Conservation (phyloP, 2,329 filamentous ascomycete genomes). For the Aspergillus vadensis region DNA sequence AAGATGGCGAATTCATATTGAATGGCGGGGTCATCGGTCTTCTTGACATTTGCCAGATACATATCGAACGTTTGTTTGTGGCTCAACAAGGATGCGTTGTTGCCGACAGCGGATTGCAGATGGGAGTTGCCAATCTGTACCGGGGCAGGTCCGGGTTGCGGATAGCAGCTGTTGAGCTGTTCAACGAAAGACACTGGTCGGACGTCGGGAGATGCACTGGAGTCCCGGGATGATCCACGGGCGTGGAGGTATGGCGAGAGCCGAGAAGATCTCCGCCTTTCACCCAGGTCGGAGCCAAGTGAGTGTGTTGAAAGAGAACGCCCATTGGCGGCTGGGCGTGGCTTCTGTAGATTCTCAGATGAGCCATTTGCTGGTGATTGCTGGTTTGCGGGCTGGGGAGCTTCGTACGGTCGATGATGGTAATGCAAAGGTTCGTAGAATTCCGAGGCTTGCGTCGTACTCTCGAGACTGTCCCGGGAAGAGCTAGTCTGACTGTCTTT, state of each 20-base stretch:
- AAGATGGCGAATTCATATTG: constrained; percentile 97
- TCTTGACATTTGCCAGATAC: constrained; percentile 96
- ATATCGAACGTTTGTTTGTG: constrained; percentile 94
- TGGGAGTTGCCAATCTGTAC: constrained; percentile 75
- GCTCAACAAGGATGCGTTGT: constrained; percentile 86
- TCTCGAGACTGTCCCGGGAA: constrained; percentile 42
- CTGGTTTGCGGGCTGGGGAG: constrained; percentile 28
- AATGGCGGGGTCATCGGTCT: constrained; percentile 84
- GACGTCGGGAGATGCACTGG: constrained; percentile 57
- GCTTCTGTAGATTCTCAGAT: constrained; percentile 52
- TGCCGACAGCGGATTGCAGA: constrained; percentile 76
- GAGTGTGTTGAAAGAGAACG: constrained; percentile 79
- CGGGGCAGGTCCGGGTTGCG: constrained; percentile 70
- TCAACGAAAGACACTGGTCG: constrained; percentile 64
- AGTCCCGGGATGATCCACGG: constrained; percentile 53
- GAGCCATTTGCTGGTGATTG: constrained; percentile 35
- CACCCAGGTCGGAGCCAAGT: constrained; percentile 67
- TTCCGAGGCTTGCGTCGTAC: constrained; percentile 35
- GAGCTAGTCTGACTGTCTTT: constrained; percentile 33
- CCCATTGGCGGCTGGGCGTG: constrained; percentile 61
- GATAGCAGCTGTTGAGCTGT: constrained; percentile 70
- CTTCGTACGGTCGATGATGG: constrained; percentile 52
- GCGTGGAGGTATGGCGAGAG: constrained; percentile 51
- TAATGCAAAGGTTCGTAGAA: constrained; percentile 54
- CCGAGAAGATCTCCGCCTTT: constrained; percentile 62